Base-by-base conservation (phyloP, 192 early-diverging fungal species). In the Funneliformis geosporum region DNA sequence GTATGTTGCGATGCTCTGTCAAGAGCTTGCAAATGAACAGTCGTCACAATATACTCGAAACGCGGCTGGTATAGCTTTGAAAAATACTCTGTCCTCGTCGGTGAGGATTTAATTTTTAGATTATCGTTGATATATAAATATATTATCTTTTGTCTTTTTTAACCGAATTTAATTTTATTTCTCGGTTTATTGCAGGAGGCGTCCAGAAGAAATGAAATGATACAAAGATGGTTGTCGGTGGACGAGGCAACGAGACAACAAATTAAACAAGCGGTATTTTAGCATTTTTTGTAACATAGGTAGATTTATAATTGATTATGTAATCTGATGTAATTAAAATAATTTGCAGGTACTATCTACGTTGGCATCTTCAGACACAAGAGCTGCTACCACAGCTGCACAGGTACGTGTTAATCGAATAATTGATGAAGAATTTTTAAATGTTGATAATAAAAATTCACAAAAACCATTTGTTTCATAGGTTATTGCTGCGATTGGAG, bases 401-500 rank as follows among this genome's bases (percentile, higher is more conserved):
- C 95, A 96, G 86, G 91, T 90, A 82, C 65, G 38, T 42, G 7
- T 43, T 25, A 16, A 23, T 69, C 8, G 21, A 39, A 60, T 61
- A 43, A 69, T 43, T 62, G 8, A 80, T 39, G 42, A 39, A 5
- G 27, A 28, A 40, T 21, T 43, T 8, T 42, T 21, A n/a, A n/a
- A n/a, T n/a, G n/a, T n/a, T n/a, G n/a, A n/a, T n/a, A n/a, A n/a
- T n/a, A n/a, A 61, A 68, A 61, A 64, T 59, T n/a, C 46, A 38
- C n/a, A 60, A 43, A 23, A 79, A 39, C 9, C 33, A 8, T 27
- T 7, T n/a, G 3, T 40, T 25, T 60, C n/a, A 21, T 70, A 94
- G 91, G 88, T 93, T 60, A 88, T 98, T 81, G 89, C 96, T 60
- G 97, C 96, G 60, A 95, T 99, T 82, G 95, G 94, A 18, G 93